Evolutionary conservation across 176 grass and related monocot genomes (phyloP), one percentile per base, ranked within the genome.

Genomic region (Coix lacrymajobi): DNA sequence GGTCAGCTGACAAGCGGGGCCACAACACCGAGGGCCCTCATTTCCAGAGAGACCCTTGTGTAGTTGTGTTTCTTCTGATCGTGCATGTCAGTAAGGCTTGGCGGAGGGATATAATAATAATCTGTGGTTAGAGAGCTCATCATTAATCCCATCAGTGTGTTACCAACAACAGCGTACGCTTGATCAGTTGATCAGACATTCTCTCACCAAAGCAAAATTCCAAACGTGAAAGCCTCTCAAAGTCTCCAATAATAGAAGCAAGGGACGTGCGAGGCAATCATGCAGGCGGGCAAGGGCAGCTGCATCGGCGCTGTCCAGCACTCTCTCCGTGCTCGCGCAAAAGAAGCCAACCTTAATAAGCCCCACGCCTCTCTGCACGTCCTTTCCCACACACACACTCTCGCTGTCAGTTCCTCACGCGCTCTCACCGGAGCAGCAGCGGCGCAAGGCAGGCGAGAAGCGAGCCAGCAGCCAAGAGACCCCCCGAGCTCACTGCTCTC

Each of bases 341-440:
- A 79, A 73, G n/a, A 22, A 15, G 25, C 69, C 30, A 3, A 3
- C 40, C 82, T 81, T 85, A 82, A 89, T 81, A 85, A 81, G 15
- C 70, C 72, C 83, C 72, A 25, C 40, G 11, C 77, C 54, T 31
- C 54, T 31, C 72, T 4, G 64, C 64, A 33, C 70, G 12, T 56
- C 60, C 15, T 37, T 41, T 20, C 77, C 77, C 76, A 14, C 77
- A 45, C 76, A 37, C 56, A 4, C 52, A 9, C 24, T 9, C 31
- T 15, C 11, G 2, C 22, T 5, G 12, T 12, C 46, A n/a, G 15
- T 48, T 48, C 13, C 11, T 11, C 84, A 37, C 84, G 26, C 22
- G 39, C 39, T 66, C n/a, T 29, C 75, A 34, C 65, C 62, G 54
- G 16, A 8, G 45, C 68, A 41, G 60, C 20, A 66, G 45, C 68